phyloP scores from a whole-genome alignment of 192 early-diverging fungal species.

The Endogone sp. region DNA sequence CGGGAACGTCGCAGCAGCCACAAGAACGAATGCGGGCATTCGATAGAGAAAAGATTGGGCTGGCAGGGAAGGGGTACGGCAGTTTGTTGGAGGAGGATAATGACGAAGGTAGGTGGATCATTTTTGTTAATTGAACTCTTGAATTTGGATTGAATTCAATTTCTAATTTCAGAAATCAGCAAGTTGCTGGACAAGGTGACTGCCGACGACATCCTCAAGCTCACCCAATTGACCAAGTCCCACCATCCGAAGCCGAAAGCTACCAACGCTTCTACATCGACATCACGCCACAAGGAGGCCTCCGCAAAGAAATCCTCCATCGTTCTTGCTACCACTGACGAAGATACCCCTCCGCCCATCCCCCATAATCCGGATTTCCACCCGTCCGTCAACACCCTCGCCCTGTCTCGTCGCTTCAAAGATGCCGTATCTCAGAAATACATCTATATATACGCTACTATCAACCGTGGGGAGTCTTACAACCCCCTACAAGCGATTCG shows the following conservation, averaged over 20 bases:
- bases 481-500: background rate
- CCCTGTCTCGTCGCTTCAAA: background rate
- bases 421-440: background rate
- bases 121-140: no score
- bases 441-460: background rate
- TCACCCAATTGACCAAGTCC: background rate
- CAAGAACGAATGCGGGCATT: background rate
- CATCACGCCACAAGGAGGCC: no score
- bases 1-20: background rate
- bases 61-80: background rate
- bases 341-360: background rate
- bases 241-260: background rate
- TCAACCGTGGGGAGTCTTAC: background rate
- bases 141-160: no score
- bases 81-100: background rate
- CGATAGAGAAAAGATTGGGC: background rate
- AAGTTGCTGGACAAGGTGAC: background rate
- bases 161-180: background rate
- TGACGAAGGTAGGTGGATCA: background rate
- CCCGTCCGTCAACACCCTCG: background rate
- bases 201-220: background rate
- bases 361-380: background rate
- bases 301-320: background rate
- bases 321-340: background rate
- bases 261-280: background rate